Base-by-base conservation (phyloP, 2,329 filamentous ascomycete species). In the Claviceps paspali region DNA sequence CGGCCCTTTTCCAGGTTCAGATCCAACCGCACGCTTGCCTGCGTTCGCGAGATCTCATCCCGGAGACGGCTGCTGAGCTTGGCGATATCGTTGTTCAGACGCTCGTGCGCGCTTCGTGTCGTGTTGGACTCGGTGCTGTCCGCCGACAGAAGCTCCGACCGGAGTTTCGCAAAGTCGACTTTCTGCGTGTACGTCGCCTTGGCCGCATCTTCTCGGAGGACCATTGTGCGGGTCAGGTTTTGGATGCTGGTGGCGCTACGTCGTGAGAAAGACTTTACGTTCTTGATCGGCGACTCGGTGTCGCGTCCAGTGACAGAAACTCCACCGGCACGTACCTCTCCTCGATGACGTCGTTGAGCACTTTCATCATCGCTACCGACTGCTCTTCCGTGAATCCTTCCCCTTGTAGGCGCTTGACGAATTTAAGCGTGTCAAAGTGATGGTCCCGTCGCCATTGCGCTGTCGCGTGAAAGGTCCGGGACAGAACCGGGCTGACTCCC, bases 401-500 rank as follows among this genome's bases (percentile, higher is more conserved):
- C 47, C 75, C 75, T 57, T 88, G 79, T 29, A 98, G 67, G 36
- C 84, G 72, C 61, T 94, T 84, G 28, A 98, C 87, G 55, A 98
- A 94, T 63, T 94, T 95, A 43, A 98, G 73, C 1, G 91, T 98
- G 60, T 98, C 91, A 55, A 98, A 98, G 60, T 98, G 87, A 59
- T 98, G 91, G 51, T 95, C 87, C 45, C 82, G 74, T 36, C 58
- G 55, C 35, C 64, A 70, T 27, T 61, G 51, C 1, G 48, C 38
- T 1, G 83, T 80, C 26, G 76, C 71, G 56, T 86, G 81, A 55
- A 95, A 88, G 0, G 65, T 60, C 41, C 68, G 59, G 31, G 54
- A 53, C 3, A 51, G 35, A 18, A 52, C 47, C 2, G 45, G 48
- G 23, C 47, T 54, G 3, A 29, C 35, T 11, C 17, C 5, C 19